A percentile compares a stretch with the other conserved stretches of the same genome.
Conservation (phyloP, 176 grass and related monocot genomes). For the Musa itinerans region DNA sequence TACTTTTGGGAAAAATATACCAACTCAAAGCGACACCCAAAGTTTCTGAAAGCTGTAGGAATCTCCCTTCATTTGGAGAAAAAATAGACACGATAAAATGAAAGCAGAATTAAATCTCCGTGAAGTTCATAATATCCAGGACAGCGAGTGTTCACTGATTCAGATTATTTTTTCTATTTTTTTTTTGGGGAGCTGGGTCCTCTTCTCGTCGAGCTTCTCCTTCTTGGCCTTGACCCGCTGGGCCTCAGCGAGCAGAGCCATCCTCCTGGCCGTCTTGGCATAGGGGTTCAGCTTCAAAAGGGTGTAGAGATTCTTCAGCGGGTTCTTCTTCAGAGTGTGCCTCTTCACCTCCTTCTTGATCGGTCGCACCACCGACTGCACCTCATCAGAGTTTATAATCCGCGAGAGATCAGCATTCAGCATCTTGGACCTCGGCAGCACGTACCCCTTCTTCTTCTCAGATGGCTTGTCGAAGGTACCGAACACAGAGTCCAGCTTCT, state of each 20-base stretch:
- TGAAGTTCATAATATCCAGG: too few relatives aligned
- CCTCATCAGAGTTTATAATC: conserved; percentile 84
- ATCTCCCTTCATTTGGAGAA: too few relatives aligned
- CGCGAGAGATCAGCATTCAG: conserved; percentile 61
- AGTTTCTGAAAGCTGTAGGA: too few relatives aligned
- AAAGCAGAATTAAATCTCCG: too few relatives aligned
- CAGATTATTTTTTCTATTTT: too few relatives aligned
- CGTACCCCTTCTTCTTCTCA: conserved; percentile 82
- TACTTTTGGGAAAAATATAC: too few relatives aligned
- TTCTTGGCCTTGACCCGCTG: conserved; percentile 7
- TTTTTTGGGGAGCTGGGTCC: neutral
- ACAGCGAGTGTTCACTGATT: too few relatives aligned
- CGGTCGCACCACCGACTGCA: conserved; percentile 74
- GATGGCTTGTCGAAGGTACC: conserved; percentile 57
- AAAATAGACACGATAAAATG: too few relatives aligned
- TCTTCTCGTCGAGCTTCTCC: conserved; percentile 14
- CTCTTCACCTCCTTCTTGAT: conserved; percentile 70
- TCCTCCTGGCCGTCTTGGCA: conserved; percentile 15
- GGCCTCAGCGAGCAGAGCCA: neutral
- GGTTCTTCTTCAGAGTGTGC: conserved; percentile 62
- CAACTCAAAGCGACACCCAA: too few relatives aligned
- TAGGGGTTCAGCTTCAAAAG: conserved; percentile 45
- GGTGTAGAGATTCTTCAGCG: conserved; percentile 54
- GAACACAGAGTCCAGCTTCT: conserved; percentile 74
- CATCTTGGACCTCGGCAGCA: conserved; percentile 83